Base-by-base conservation (phyloP, 805 yeast genomes). In the Lachancea mirantina region DNA sequence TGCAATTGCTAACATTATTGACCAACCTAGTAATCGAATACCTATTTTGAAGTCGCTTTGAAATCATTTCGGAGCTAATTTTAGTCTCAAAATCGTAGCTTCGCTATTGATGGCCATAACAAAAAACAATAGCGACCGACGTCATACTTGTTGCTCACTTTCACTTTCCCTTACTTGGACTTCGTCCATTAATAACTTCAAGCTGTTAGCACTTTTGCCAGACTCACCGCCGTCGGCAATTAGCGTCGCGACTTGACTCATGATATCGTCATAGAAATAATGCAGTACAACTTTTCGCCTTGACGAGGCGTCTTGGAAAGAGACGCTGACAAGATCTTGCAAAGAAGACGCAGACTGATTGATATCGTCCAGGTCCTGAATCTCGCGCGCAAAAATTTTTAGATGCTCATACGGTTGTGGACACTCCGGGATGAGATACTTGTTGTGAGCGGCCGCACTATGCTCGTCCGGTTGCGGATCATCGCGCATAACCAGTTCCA, bases 211-310 rank as follows among this genome's bases (percentile, higher is more conserved):
- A 9, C 52, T 68, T 40, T 76, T 68, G 3, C 87, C 87, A 13
- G 70, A 60, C 29, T 77, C 84, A 1, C 88, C 88, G 8, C 85
- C 94, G 42, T 82, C 92, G 45, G 74, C 74, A 7, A 74, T 55
- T 19, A 74, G 46, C 23, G 62, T 62, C 1, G 57, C 61, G 14
- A 79, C 61, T 22, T 83, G 79, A 28, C 61, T 65, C 14, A 47
- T 35, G 30, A 83, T 61, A 8, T 72, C 72, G 2, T 55, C 54
- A 26, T 59, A 47, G 46, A 76, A 80, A 16, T 72, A 65, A 35
- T 76, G 82, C 25, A 59, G 50, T 35, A 82, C 55, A 0, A 77
- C 60, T 15, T 34, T 35, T 19, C 71, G 50, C 46, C 92, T 62
- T 2, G 79, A 74, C 4, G 61, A 59, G 20, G 62, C 52, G 52